Evolutionary conservation across 1,284 basidiomycete genomes (phyloP).

Genomic region (Trametes polyzona): DNA sequence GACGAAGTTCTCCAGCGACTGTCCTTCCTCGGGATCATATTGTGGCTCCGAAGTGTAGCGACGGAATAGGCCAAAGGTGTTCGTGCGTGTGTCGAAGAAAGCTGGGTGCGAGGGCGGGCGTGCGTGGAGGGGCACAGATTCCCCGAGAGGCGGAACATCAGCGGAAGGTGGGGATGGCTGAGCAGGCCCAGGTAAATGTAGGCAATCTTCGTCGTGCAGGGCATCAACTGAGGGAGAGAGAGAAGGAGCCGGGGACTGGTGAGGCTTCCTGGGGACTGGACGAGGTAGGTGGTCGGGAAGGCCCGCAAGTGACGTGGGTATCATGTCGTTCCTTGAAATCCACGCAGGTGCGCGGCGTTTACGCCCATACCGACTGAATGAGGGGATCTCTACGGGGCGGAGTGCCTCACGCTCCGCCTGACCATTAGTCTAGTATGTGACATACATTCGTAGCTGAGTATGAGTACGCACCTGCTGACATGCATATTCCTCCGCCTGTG

Average conservation of each 20-base stretch:
- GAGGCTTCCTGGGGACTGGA: not conserved
- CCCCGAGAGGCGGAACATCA: not conserved
- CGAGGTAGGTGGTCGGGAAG: slow-evolving; percentile 10
- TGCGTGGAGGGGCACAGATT: not conserved
- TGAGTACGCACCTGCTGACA: not conserved
- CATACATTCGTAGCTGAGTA: not conserved
- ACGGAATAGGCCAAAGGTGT: slow-evolving; percentile 14
- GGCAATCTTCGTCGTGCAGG: no score
- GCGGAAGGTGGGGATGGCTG: not conserved
- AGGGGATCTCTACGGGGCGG: not conserved
- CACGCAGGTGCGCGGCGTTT: slow-evolving; percentile 1
- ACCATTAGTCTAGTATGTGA: not conserved
- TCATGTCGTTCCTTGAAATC: not conserved
- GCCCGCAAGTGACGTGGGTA: slow-evolving; percentile 5
- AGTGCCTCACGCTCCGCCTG: not conserved
- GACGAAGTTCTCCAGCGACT: not conserved
- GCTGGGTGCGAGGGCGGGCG: not conserved
- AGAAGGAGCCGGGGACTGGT: not conserved
- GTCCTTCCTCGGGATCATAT: slow-evolving; percentile 8
- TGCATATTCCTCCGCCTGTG: not conserved
- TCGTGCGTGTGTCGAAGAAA: slow-evolving; percentile 3
- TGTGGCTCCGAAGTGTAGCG: not conserved
- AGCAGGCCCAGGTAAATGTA: not conserved
- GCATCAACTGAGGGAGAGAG: no score
- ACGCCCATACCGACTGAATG: slow-evolving; percentile 3